Percentiles rank a stretch among this genome's conserved stretches.
Evolutionary conservation across 106 monocot species (phyloP).

Genomic region (Amphibolis antarctica): DNA sequence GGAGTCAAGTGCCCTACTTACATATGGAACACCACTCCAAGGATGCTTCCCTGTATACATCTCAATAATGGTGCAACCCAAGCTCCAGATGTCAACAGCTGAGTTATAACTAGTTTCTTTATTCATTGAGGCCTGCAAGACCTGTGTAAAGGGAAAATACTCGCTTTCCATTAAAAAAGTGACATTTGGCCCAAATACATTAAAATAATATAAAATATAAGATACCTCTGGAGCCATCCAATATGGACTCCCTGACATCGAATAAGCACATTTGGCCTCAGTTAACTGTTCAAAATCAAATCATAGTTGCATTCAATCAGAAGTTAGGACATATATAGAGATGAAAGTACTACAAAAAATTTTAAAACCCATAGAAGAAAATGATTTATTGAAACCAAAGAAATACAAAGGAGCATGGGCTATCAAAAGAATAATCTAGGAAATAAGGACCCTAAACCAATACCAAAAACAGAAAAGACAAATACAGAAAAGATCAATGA

Average conservation of each 20-base stretch:
- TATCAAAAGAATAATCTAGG: too few species aligned
- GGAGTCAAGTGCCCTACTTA: not conserved
- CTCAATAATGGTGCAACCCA: conserved; percentile 94
- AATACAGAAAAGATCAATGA: too few species aligned
- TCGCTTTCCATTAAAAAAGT: not conserved
- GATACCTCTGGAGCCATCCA: conserved; percentile 99
- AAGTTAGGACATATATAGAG: too few species aligned
- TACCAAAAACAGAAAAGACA: too few species aligned
- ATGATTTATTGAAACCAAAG: too few species aligned
- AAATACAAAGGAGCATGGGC: too few species aligned
- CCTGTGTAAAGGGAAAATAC: conserved; percentile 19
- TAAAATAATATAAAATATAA: not conserved
- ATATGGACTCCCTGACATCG: conserved; percentile 85
- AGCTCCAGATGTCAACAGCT: conserved; percentile 96
- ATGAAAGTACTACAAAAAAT: too few species aligned
- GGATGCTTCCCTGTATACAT: conserved; percentile 91
- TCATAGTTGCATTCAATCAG: not conserved
- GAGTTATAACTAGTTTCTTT: conserved; percentile 74
- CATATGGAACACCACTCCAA: conserved; percentile 39
- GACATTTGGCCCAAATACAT: not conserved
- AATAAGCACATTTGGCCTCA: conserved; percentile 54
- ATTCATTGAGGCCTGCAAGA: conserved; percentile 79
- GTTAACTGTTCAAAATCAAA: conserved; percentile 42
- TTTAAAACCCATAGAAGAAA: too few species aligned
- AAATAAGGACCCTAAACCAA: too few species aligned